Conservation (phyloP, 345 rosid species). For the Arabidopsis arenosa region DNA sequence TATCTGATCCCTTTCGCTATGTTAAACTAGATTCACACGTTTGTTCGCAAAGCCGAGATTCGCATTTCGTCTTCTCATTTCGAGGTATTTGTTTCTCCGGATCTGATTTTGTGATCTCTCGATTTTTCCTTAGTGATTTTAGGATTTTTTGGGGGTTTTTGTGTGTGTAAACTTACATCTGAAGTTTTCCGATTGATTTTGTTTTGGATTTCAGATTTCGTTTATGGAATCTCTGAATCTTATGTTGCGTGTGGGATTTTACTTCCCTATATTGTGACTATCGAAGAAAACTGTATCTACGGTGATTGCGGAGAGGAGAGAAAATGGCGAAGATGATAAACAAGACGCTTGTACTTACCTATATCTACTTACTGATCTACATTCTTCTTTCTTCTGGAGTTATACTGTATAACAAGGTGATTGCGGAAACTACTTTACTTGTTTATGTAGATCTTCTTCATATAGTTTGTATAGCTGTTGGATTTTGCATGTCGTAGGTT, state of each 20-base stretch:
- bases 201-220: constrained; percentile 37
- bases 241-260: constrained; percentile 25
- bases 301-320: constrained; percentile 28
- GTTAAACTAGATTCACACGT: constrained; percentile 37
- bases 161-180: constrained; percentile 23
- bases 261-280: constrained; percentile 34
- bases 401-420: constrained; percentile 93
- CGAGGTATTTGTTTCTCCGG: constrained; percentile 28
- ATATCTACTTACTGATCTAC: constrained; percentile 80
- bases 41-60: constrained; percentile 33
- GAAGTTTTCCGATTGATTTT: constrained; percentile 13
- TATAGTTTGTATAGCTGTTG: constrained; percentile 1
- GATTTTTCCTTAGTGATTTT: constrained; percentile 21
- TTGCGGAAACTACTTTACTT: background rate
- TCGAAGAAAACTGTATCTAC: constrained; percentile 22
- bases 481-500: constrained; percentile 11
- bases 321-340: constrained; percentile 61
- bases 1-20: constrained; percentile 28
- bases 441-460: constrained; percentile 12
- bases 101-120: constrained; percentile 43
- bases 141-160: constrained; percentile 26
- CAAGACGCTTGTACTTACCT: constrained; percentile 81
- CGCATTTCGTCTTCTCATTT: constrained; percentile 29
- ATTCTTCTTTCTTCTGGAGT: constrained; percentile 88
- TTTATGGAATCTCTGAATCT: constrained; percentile 32